Evolutionary conservation across 352 stramenopile species (phyloP), one percentile per base, ranked within the genome.

Genomic region (Hyaloperonospora brassicae): DNA sequence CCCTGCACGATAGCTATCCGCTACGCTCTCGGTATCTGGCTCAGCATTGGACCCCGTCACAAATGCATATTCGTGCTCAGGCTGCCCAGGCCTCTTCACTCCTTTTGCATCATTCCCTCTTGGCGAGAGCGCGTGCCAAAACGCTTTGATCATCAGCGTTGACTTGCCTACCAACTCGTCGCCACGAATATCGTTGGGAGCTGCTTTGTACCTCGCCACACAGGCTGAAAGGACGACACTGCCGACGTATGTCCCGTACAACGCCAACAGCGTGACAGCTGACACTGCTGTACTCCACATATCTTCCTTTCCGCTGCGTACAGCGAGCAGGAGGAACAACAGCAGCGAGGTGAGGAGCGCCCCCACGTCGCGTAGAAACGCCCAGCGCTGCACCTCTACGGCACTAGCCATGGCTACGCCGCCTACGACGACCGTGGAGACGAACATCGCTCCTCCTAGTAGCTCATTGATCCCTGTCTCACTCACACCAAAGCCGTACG

Each of bases 361-460:
- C 21, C 68, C 60, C 2, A 86, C 62, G 13, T 93, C 83, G 17
- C 83, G 66, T 3, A 72, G 70, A 49, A 91, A 91, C 1, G 83
- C 60, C 64, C 73, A 86, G 11, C 64, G 73, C 38, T 87, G 68
- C 22, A 91, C 76, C 17, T 77, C 53, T 27, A 90, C 80, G 12
- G 56, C 38, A 42, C 73, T 87, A 23, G 74, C 54, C 17, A 98
- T 73, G 0, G 95, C 82, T 8, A 97, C 78, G 17, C 64, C 72
- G 12, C 93, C 94, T 8, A 95, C 84, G 5, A 98, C 89, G 31
- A 98, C 79, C 2, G 81, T 97, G 21, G 84, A 95, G 25, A 99
- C 84, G 55, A 98, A 98, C 84, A 98, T 97, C 39, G 83, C 91
- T 10, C 64, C 64, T 22, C 64, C 64, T 8, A 96, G 89, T 2